Evolutionary conservation across 768 basidiomycete genomes (phyloP).

Genomic region (Pholiota molesta): DNA sequence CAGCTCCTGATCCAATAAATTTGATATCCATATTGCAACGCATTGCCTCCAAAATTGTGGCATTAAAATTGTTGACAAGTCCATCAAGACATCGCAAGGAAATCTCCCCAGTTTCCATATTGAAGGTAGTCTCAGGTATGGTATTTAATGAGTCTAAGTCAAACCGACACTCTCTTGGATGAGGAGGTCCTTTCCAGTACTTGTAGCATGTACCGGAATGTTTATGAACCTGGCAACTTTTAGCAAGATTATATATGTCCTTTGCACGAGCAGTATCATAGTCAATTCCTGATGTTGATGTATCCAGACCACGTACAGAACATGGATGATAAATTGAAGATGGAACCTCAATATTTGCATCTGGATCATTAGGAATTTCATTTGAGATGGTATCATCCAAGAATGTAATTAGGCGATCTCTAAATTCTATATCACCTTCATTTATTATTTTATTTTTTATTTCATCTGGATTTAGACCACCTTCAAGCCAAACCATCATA

Average conservation of each 20-base stretch:
- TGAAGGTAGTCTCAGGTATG: conserved; percentile 15
- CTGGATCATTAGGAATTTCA: background rate
- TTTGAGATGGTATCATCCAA: background rate
- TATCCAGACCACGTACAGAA: background rate
- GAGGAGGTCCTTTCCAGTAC: conserved; percentile 30
- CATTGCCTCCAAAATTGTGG: conserved; percentile 35
- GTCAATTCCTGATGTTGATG: background rate
- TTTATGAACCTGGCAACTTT: conserved; percentile 33
- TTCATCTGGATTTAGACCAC: conserved; percentile 32
- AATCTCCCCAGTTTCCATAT: conserved; percentile 34
- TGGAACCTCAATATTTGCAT: background rate
- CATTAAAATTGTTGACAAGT: conserved; percentile 46
- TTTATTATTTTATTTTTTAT: conserved; percentile 18
- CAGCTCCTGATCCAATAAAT: conserved; percentile 41
- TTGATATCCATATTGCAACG: conserved; percentile 53
- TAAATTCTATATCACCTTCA: background rate
- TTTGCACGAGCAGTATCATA: background rate
- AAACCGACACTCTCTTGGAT: conserved; percentile 33
- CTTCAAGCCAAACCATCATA: conserved; percentile 36
- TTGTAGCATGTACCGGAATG: conserved; percentile 42
- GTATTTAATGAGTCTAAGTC: conserved; percentile 25
- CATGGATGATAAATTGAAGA: background rate
- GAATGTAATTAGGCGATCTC: background rate
- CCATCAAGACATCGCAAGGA: conserved; percentile 37
- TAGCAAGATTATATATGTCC: conserved; percentile 21